Conservation (phyloP, 345 rosid genomes). For the Cardamine resedifolia region DNA sequence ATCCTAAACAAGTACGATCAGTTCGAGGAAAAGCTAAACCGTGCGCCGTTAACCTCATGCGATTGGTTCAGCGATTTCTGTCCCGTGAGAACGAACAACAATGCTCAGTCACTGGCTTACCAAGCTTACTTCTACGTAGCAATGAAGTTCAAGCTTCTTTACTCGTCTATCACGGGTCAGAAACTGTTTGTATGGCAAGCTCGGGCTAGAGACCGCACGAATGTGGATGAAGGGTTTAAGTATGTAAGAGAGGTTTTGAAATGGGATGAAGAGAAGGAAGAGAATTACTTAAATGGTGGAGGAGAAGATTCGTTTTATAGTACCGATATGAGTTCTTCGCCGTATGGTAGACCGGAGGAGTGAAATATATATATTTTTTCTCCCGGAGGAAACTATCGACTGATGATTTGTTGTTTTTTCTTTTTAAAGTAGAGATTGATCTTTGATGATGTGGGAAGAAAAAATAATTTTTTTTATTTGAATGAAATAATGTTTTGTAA, state of each 20-base stretch:
- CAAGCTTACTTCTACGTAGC: slow-evolving; percentile 96
- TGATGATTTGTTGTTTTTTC: slow-evolving; percentile 3
- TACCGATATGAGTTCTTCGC: slow-evolving; percentile 90
- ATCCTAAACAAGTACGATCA: slow-evolving; percentile 92
- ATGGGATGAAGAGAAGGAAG: slow-evolving; percentile 97
- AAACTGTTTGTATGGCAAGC: slow-evolving; percentile 97
- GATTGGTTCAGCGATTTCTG: slow-evolving; percentile 91
- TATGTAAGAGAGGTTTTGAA: slow-evolving; percentile 89
- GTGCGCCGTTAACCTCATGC: slow-evolving; percentile 62
- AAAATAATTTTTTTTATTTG: neutral
- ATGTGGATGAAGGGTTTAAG: slow-evolving; percentile 83
- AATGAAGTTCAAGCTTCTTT: slow-evolving; percentile 89
- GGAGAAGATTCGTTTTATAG: slow-evolving; percentile 94
- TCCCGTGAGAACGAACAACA: slow-evolving; percentile 64
- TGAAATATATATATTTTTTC: neutral
- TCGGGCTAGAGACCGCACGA: slow-evolving; percentile 70
- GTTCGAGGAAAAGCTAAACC: slow-evolving; percentile 80
- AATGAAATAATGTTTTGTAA: slow-evolving; percentile 26
- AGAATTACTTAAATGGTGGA: slow-evolving; percentile 58
- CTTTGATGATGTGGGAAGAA: neutral
- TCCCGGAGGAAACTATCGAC: slow-evolving; percentile 9
- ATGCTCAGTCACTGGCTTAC: slow-evolving; percentile 70
- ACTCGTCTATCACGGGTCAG: slow-evolving; percentile 64
- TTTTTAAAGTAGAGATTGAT: neutral
- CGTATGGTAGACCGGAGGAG: slow-evolving; percentile 39